phyloP scores from a whole-genome alignment of 225 moss, liverwort and hornwort genomes.

The Straminergon stramineum region DNA sequence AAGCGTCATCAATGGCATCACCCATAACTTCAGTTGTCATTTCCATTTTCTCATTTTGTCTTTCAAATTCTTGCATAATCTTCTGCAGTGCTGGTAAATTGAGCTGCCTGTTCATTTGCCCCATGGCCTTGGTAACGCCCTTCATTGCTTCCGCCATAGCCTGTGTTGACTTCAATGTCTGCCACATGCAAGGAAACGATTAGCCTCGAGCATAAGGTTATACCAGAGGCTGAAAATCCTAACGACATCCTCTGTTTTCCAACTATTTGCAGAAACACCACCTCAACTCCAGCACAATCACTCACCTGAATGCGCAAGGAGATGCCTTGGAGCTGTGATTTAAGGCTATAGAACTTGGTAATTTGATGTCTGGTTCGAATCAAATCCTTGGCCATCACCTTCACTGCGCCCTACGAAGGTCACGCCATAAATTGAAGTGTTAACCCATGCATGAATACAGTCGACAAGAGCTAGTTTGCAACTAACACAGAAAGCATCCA shows the following conservation, averaged over 20 bases:
- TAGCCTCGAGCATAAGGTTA: not conserved
- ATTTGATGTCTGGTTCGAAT: constrained; percentile 93
- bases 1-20: constrained; percentile 97
- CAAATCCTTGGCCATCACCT: constrained; percentile 97
- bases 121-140: constrained; percentile 98
- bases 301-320: constrained; percentile 83
- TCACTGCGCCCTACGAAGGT: constrained; percentile 61
- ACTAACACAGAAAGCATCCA: not conserved
- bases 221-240: not conserved
- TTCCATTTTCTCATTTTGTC: constrained; percentile 95
- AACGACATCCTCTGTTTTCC: not conserved
- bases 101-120: constrained; percentile 98
- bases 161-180: constrained; percentile 96
- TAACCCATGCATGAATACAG: not conserved
- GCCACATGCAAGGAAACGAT: constrained; percentile 1
- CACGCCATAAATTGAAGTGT: not conserved
- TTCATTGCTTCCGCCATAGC: constrained; percentile 99
- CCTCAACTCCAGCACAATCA: not conserved
- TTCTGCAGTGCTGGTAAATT: constrained; percentile 95
- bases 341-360: constrained; percentile 88
- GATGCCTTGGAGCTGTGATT: constrained; percentile 91
- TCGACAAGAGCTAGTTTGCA: not conserved
- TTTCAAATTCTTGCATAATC: constrained; percentile 97
- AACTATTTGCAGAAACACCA: not conserved
- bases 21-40: constrained; percentile 99